phyloP scores from a whole-genome alignment of 2,329 filamentous ascomycete species.

The Chrysoporthe deuterocubensis region DNA sequence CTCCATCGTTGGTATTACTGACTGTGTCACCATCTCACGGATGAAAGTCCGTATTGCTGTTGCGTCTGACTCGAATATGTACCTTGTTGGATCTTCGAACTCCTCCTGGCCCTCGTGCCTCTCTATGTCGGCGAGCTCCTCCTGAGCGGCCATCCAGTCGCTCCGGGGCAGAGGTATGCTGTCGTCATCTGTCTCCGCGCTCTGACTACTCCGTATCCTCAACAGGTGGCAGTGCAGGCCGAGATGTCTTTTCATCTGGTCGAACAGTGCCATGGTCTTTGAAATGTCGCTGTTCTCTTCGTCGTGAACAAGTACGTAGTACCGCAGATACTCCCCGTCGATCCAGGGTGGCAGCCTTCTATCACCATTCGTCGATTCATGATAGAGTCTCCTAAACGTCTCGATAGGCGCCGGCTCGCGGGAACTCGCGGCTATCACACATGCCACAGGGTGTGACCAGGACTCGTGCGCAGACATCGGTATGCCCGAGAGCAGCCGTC shows the following conservation, averaged over 20 bases:
- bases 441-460: constrained; percentile 91
- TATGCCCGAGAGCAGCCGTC: constrained; percentile 79
- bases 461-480: constrained; percentile 86
- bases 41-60: constrained; percentile 87
- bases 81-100: constrained; percentile 72
- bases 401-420: constrained; percentile 83
- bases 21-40: constrained; percentile 93
- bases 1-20: constrained; percentile 95
- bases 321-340: constrained; percentile 87
- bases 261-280: constrained; percentile 87
- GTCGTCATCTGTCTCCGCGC: constrained; percentile 89
- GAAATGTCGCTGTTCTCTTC: constrained; percentile 93
- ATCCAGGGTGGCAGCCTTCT: constrained; percentile 81
- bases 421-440: constrained; percentile 93
- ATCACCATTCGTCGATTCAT: constrained; percentile 78
- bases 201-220: constrained; percentile 80
- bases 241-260: constrained; percentile 99
- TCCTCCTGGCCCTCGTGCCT: constrained; percentile 70
- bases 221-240: constrained; percentile 94
- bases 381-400: constrained; percentile 81
- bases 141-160: constrained; percentile 86
- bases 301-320: constrained; percentile 95
- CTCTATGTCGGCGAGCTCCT: constrained; percentile 78
- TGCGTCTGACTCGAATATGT: constrained; percentile 90
- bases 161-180: constrained; percentile 79